Evolutionary conservation across 345 rosid genomes (phyloP).

Genomic region (Arabidopsis arenosa): DNA sequence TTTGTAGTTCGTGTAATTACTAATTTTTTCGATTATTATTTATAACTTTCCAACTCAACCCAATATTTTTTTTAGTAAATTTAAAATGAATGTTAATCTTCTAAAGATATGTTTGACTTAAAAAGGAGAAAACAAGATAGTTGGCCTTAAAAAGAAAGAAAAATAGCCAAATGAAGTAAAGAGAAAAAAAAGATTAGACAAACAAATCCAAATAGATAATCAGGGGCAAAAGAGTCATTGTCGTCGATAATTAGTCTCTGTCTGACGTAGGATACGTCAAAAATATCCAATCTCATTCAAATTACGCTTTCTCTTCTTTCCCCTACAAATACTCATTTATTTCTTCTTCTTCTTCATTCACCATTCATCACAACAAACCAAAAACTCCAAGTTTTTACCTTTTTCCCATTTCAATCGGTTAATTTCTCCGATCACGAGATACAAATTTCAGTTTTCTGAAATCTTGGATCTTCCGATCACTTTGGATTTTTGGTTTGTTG

Average conservation of each 20-base stretch:
- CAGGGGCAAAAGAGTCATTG: conserved; percentile 27
- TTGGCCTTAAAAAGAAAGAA: neutral
- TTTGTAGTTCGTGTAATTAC: too few species aligned
- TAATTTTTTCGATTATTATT: neutral
- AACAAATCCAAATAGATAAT: neutral
- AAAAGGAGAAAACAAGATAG: neutral
- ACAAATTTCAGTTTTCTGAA: neutral
- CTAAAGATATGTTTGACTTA: conserved; percentile 27
- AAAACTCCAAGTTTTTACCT: neutral
- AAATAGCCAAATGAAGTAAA: neutral
- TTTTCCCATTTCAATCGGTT: conserved; percentile 14
- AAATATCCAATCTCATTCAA: conserved; percentile 40
- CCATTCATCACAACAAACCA: conserved; percentile 1
- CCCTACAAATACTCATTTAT: conserved; percentile 36
- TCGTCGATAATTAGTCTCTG: neutral
- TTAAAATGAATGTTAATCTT: neutral
- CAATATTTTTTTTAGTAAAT: neutral
- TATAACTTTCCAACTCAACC: neutral
- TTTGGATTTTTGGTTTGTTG: conserved; percentile 9
- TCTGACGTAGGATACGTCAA: conserved; percentile 30
- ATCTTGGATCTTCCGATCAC: conserved; percentile 27
- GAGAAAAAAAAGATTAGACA: neutral
- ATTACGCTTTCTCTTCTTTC: conserved; percentile 30
- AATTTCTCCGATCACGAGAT: neutral
- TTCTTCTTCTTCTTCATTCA: conserved; percentile 9